Evolutionary conservation across 306 rosid genomes (phyloP).

Genomic region (Trifolium dubium): DNA sequence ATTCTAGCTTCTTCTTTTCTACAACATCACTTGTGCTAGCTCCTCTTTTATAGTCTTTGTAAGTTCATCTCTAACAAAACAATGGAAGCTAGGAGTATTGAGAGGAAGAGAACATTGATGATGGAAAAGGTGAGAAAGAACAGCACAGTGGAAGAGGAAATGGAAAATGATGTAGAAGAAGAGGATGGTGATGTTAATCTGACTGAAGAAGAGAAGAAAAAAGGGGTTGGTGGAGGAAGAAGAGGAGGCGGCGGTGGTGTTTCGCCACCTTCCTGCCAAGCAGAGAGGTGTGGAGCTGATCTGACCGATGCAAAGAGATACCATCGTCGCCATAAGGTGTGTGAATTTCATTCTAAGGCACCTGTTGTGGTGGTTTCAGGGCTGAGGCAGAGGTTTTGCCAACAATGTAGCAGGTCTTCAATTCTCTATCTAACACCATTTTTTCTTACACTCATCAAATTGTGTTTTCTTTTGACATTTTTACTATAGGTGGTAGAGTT

Average conservation of each 20-base stretch:
- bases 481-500: conserved; percentile 14
- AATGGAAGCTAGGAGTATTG: conserved; percentile 69
- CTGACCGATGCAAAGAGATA: conserved; percentile 75
- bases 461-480: conserved; percentile 10
- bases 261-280: conserved; percentile 74
- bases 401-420: conserved; percentile 95
- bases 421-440: conserved; percentile 27
- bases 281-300: conserved; percentile 79
- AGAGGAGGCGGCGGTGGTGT: conserved; percentile 54
- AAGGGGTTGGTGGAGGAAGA: conserved; percentile 45
- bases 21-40: conserved; percentile 30
- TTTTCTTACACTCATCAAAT: background rate
- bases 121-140: conserved; percentile 57
- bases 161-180: conserved; percentile 72
- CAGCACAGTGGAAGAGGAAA: conserved; percentile 55
- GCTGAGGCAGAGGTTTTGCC: conserved; percentile 85
- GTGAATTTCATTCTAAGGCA: conserved; percentile 90
- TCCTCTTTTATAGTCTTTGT: background rate
- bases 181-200: conserved; percentile 44
- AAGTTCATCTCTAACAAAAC: background rate
- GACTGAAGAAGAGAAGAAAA: conserved; percentile 60
- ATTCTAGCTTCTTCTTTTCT: conserved; percentile 30
- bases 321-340: conserved; percentile 97
- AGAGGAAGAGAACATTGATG: conserved; percentile 52
- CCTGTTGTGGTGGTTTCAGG: conserved; percentile 75